These are phyloP conservation scores for Fusarium succisae DNA, from an alignment of 2,329 filamentous ascomycete species.

Conservation along the genomic window DNA sequence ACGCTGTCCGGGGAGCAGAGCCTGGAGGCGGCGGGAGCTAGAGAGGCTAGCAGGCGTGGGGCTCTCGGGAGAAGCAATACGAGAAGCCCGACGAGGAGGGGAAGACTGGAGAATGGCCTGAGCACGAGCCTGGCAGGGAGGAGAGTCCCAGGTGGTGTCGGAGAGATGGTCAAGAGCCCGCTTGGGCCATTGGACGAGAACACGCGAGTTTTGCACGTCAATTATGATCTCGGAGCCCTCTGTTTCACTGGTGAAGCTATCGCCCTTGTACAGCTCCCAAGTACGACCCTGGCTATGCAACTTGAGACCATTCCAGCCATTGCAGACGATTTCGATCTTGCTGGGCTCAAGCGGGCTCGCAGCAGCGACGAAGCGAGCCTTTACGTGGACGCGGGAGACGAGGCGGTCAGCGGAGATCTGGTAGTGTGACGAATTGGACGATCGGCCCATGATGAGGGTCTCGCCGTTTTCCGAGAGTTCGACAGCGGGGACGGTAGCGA, in stretches of 20 bases:
- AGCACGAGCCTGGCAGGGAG: slow-evolving; percentile 52
- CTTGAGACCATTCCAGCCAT: slow-evolving; percentile 95
- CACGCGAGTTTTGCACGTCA: slow-evolving; percentile 91
- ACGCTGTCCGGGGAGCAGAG: slow-evolving; percentile 53
- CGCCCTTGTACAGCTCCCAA: slow-evolving; percentile 86
- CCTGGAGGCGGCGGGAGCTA: slow-evolving; percentile 57
- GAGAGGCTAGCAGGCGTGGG: slow-evolving; percentile 59
- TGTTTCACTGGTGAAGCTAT: slow-evolving; percentile 89
- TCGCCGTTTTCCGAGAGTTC: slow-evolving; percentile 85
- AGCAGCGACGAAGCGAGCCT: slow-evolving; percentile 82
- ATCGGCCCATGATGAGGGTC: slow-evolving; percentile 85
- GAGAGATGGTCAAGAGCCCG: slow-evolving; percentile 63
- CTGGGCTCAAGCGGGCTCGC: slow-evolving; percentile 73
- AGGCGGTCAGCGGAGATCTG: slow-evolving; percentile 92
- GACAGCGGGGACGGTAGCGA: slow-evolving; percentile 84
- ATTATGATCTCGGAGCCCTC: slow-evolving; percentile 91
- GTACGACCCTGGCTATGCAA: slow-evolving; percentile 89
- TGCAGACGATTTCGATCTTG: slow-evolving; percentile 87
- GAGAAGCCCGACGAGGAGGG: slow-evolving; percentile 63
- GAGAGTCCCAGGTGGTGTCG: slow-evolving; percentile 78
- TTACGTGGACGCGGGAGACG: slow-evolving; percentile 92
- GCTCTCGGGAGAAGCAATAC: slow-evolving; percentile 80
- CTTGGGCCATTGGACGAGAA: slow-evolving; percentile 88
- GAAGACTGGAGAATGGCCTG: slow-evolving; percentile 64
- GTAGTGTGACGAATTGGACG: slow-evolving; percentile 94